Evolutionary conservation across 2,329 filamentous ascomycete species (phyloP).

Genomic region (Ophiostoma piceae): DNA sequence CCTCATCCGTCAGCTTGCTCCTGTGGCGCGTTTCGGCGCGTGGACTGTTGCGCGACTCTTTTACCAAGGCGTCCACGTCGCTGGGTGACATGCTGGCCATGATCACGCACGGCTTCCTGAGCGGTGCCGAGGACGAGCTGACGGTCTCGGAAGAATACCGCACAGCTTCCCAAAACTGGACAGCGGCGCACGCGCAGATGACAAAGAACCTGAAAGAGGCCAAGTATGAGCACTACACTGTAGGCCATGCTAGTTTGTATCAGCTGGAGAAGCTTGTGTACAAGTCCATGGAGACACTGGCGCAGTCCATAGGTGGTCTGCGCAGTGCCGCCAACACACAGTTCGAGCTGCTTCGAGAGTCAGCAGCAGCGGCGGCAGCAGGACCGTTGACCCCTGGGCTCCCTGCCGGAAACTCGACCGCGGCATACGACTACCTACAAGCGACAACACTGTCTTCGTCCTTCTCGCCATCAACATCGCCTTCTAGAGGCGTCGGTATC

Average conservation of each 20-base stretch:
- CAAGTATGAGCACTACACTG: slow-evolving; percentile 79
- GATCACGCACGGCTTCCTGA: slow-evolving; percentile 78
- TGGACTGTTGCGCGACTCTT: slow-evolving; percentile 63
- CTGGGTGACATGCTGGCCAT: slow-evolving; percentile 75
- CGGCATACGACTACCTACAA: slow-evolving; percentile 13
- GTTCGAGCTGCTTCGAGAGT: slow-evolving; percentile 73
- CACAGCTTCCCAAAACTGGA: slow-evolving; percentile 58
- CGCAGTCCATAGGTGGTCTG: slow-evolving; percentile 84
- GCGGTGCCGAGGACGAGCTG: slow-evolving; percentile 73
- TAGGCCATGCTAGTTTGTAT: slow-evolving; percentile 75
- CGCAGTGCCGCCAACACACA: slow-evolving; percentile 86
- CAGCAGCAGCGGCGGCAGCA: slow-evolving; percentile 24
- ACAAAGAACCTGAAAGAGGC: slow-evolving; percentile 76
- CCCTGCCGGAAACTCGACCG: background rate
- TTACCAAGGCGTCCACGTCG: slow-evolving; percentile 67
- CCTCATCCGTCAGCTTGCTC: slow-evolving; percentile 68
- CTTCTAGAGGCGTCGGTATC: background rate
- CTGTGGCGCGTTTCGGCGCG: slow-evolving; percentile 76
- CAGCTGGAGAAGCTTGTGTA: slow-evolving; percentile 72
- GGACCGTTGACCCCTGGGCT: background rate
- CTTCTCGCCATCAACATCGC: slow-evolving; percentile 33
- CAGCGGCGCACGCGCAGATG: slow-evolving; percentile 62
- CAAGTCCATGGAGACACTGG: slow-evolving; percentile 75
- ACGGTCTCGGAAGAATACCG: slow-evolving; percentile 57
- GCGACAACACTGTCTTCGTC: slow-evolving; percentile 32